Base-by-base conservation (phyloP, 495 filamentous ascomycete genomes). In the Echria macrotheca region DNA sequence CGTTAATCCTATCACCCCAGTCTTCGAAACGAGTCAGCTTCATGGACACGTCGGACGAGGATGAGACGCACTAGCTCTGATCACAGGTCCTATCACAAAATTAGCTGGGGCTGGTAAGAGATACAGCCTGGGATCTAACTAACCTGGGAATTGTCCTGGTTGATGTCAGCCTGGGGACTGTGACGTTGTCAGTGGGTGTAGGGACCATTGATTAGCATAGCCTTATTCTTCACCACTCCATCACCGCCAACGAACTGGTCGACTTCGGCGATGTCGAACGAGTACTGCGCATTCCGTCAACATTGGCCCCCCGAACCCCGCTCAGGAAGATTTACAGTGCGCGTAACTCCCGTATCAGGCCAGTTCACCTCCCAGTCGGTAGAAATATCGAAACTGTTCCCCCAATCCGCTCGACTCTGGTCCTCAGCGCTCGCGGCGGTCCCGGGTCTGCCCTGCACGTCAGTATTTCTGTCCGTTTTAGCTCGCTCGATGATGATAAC, bases 161-260 rank as follows among this genome's bases (percentile, higher is more conserved):
- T n/a, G n/a, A n/a, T n/a, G n/a, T n/a, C n/a, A n/a, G n/a, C n/a
- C n/a, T n/a, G n/a, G n/a, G n/a, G n/a, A n/a, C n/a, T n/a, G n/a
- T n/a, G n/a, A n/a, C 4, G 19, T 21, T 40, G 38, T 41, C 22
- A 41, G 38, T 24, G 6, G 17, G 7, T 8, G 8, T 3, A 15
- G 21, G 38, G 21, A 1, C 46, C 46, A n/a, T 48, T 48, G 46
- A 48, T 31, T 2, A 48, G 35, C 46, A 48, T 48, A 9, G 46
- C 46, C 35, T 48, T 48, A 4, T 28, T 24, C 32, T 48, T 48
- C 1, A 10, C 6, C 4, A 37, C 15, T 2, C 46, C 46, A 17
- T 48, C 46, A 7, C 35, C 35, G 8, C 35, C 23, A 15, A 48
- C 24, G 33, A 33, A 48, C 33, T 48, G 38, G 46, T 48, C 46